Evolutionary conservation across 345 rosid species (phyloP).

Genomic region (Murraya paniculata): DNA sequence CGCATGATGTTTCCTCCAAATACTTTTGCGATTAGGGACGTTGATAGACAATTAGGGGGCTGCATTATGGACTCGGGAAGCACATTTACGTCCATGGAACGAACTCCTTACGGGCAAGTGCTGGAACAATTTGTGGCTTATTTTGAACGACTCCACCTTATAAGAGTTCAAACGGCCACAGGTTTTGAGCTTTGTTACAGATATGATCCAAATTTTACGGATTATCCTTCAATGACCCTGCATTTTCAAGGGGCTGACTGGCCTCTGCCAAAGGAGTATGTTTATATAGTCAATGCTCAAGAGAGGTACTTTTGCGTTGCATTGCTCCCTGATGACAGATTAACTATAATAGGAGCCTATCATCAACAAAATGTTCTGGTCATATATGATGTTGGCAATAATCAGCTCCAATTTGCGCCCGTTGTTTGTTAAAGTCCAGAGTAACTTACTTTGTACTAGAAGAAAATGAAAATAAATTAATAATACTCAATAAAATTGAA

Average conservation of each 20-base stretch:
- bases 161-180: not conserved
- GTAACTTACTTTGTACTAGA: too few relatives aligned
- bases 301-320: not conserved
- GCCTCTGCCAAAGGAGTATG: not conserved
- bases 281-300: not conserved
- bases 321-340: not conserved
- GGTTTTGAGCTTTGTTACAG: not conserved
- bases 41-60: too few relatives aligned
- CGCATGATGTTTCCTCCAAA: not conserved
- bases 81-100: fast-evolving
- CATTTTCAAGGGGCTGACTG: not conserved
- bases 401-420: too few relatives aligned
- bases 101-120: not conserved
- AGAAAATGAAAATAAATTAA: too few relatives aligned
- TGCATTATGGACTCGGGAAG: fast-evolving
- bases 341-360: not conserved
- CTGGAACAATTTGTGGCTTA: fast-evolving
- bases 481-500: too few relatives aligned
- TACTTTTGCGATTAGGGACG: not conserved
- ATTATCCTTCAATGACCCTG: not conserved
- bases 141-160: not conserved
- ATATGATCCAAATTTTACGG: not conserved
- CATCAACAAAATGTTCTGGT: not conserved
- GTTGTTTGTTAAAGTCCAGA: too few relatives aligned
- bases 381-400: not conserved